These are phyloP conservation scores for Purpureocillium lavendulum DNA, from an alignment of 2,329 filamentous ascomycete species.

Conservation along the genomic window DNA sequence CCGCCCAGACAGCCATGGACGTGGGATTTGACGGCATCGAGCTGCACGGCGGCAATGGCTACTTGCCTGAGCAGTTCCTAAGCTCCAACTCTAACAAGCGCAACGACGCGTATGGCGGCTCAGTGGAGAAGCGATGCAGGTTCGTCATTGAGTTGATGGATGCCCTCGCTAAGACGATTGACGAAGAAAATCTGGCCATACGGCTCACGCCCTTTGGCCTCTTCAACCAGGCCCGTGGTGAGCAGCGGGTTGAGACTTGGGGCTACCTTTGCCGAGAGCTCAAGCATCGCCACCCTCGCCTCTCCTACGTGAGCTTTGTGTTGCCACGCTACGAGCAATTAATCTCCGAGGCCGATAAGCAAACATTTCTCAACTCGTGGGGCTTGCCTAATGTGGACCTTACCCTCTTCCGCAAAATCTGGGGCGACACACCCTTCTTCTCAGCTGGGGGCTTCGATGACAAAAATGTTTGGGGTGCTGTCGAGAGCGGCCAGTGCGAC, in stretches of 20 bases:
- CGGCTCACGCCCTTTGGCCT: slow-evolving; percentile 25
- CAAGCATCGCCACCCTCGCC: slow-evolving; percentile 30
- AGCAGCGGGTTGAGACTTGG: slow-evolving; percentile 8
- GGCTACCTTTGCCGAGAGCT: slow-evolving; percentile 37
- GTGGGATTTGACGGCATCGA: slow-evolving; percentile 41
- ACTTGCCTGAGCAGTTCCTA: slow-evolving; percentile 31
- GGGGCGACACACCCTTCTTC: slow-evolving; percentile 44
- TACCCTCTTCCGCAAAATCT: slow-evolving; percentile 39
- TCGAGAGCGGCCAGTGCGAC: slow-evolving; percentile 34
- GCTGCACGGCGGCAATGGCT: slow-evolving; percentile 30
- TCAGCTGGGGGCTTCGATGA: slow-evolving; percentile 46
- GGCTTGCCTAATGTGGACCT: slow-evolving; percentile 32
- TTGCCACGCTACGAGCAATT: slow-evolving; percentile 48
- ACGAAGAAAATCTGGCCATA: slow-evolving; percentile 25
- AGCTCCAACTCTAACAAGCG: slow-evolving; percentile 26
- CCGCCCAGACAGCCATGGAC: slow-evolving; percentile 38
- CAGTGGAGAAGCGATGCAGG: slow-evolving; percentile 25
- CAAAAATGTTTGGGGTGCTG: slow-evolving; percentile 37
- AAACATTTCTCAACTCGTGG: slow-evolving; percentile 30
- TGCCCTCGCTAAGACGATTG: slow-evolving; percentile 31
- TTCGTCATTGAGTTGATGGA: slow-evolving; percentile 50
- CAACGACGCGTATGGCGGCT: slow-evolving; percentile 26
- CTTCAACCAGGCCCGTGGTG: too few species aligned
- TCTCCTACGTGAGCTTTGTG: slow-evolving; percentile 47
- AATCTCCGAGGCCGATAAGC: slow-evolving; percentile 37